Percentiles rank a stretch among this genome's conserved stretches.
Conservation (phyloP, 2,329 filamentous ascomycete species). For the Lachnellula subtilissima region DNA sequence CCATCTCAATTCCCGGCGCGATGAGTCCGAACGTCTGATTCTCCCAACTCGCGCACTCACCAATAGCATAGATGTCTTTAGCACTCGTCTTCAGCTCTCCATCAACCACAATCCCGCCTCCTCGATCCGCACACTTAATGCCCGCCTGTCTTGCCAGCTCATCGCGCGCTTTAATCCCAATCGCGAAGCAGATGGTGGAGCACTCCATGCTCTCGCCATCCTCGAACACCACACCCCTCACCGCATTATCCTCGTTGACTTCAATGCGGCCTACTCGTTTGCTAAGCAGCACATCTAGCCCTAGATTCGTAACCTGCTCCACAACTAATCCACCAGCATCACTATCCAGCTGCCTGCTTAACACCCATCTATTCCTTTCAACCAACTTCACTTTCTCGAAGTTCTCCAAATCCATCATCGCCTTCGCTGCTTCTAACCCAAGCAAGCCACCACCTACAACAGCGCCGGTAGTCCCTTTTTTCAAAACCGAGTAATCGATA, state of each 20-base stretch:
- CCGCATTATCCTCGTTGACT: conserved; percentile 60
- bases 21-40: conserved; percentile 85
- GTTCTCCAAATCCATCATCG: conserved; percentile 79
- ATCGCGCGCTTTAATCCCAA: conserved; percentile 77
- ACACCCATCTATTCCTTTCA: conserved; percentile 76
- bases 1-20: conserved; percentile 87
- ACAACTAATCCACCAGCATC: conserved; percentile 80
- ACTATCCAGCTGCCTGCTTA: conserved; percentile 75
- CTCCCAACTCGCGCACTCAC: conserved; percentile 87
- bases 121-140: conserved; percentile 66
- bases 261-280: conserved; percentile 71
- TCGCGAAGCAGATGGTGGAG: conserved; percentile 82
- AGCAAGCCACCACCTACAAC: conserved; percentile 83
- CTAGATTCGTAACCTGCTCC: conserved; percentile 72
- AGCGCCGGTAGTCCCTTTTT: conserved; percentile 63
- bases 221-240: conserved; percentile 72
- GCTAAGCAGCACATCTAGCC: conserved; percentile 73
- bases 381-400: conserved; percentile 73
- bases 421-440: conserved; percentile 84
- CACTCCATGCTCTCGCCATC: conserved; percentile 75
- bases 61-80: conserved; percentile 76
- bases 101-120: conserved; percentile 63
- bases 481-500: conserved; percentile 64
- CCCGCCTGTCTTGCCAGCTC: conserved; percentile 67
- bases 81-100: conserved; percentile 64